Evolutionary conservation across 257 asterid genomes (phyloP).

Genomic region (Solanum corneliomulleri): DNA sequence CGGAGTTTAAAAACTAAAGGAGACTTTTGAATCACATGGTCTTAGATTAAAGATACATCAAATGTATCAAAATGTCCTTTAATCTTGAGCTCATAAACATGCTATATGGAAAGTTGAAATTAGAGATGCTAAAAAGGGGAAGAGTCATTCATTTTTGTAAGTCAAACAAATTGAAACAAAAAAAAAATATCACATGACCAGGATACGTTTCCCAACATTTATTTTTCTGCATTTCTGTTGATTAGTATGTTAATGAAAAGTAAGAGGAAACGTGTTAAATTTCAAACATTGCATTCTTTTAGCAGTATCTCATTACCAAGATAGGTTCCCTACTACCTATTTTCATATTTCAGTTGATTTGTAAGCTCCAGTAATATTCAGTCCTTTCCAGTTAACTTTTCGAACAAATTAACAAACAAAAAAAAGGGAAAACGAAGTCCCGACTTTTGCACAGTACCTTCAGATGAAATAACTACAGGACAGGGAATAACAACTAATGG

Average conservation of each 20-base stretch:
- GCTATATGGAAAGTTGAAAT: not conserved
- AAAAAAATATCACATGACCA: not conserved
- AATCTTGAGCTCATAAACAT: not conserved
- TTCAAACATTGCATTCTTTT: not conserved
- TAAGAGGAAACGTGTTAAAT: not conserved
- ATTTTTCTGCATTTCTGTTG: not conserved
- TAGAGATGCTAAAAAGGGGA: not conserved
- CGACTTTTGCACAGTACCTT: not conserved
- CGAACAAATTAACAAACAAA: not conserved
- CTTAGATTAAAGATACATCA: not conserved
- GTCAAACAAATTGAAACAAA: not conserved
- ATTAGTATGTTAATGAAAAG: not conserved
- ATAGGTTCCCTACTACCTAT: not conserved
- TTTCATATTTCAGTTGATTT: not conserved
- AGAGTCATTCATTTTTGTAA: not conserved
- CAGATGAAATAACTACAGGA: not conserved
- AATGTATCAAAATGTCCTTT: not conserved
- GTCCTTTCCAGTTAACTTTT: not conserved
- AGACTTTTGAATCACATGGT: not conserved
- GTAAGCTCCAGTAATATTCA: not conserved
- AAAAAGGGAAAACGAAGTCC: not conserved
- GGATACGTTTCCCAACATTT: not conserved
- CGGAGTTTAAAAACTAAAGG: not conserved
- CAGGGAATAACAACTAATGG: not conserved
- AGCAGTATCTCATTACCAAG: not conserved